Evolutionary conservation across 371 early-diverging fungal genomes (phyloP), one percentile per base, ranked within the genome.

Genomic region (Funneliformis caledonium): DNA sequence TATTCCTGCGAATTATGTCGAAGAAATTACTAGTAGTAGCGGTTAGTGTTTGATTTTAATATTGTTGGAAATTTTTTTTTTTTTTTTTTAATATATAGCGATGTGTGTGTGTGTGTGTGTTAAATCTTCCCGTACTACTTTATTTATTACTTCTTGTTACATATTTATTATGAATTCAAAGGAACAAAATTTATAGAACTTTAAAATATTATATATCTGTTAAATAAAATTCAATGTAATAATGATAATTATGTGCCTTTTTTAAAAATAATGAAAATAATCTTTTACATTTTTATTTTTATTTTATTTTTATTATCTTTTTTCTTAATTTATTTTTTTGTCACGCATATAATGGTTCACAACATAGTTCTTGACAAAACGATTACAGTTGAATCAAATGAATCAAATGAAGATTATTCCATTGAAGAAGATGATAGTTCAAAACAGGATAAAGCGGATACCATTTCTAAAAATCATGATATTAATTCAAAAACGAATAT

Each of bases 1-100:
- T 59, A 92, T 93, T 83, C 95, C 94, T 16, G 88, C 88, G 59
- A 89, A 90, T 85, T 78, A 78, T 78, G 78, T 78, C 78, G 78
- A 78, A 78, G 78, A 78, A 62, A 68, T 78, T 68, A 48, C 78
- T 78, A 78, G 68, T 78, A 68, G 52, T 78, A 78, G 78, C 78
- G 78, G 78, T 78, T 78, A 78, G 78, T 78, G 78, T 68, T 76
- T 76, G 76, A 76, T 62, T 76, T 76, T 76, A 76, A 76, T 76
- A 12, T 11, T 42, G 43, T 42, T 33, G n/a, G 22, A 31, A 26
- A 65, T 42, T 43, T 33, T 5, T 16, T 52, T 52, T 52, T 16
- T 56, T 56, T 19, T 70, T n/a, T 47, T 70, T 43, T 14, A 19
- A 22, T 2, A 37, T 37, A 37, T n/a, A 43, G 43, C n/a, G 22